Conservation (phyloP, 371 early-diverging fungal species). For the Mortierella polycephala region DNA sequence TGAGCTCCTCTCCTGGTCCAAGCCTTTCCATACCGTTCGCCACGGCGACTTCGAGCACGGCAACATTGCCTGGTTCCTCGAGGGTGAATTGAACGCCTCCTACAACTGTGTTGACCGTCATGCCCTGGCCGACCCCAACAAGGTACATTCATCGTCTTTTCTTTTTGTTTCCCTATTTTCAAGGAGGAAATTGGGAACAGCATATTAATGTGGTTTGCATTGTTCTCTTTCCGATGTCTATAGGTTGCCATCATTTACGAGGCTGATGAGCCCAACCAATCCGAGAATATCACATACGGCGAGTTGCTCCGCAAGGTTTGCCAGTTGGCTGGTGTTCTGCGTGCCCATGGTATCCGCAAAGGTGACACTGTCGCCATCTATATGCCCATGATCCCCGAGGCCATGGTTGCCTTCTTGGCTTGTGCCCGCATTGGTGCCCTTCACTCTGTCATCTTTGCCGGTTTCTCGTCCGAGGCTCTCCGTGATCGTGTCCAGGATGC, state of each 20-base stretch:
- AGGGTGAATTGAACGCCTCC: constrained; percentile 92
- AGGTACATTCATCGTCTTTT: constrained; percentile 45
- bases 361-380: constrained; percentile 96
- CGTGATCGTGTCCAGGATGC: constrained; percentile 88
- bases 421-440: constrained; percentile 94
- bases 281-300: constrained; percentile 83
- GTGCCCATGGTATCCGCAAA: constrained; percentile 83
- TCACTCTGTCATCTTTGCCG: constrained; percentile 95
- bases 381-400: constrained; percentile 98
- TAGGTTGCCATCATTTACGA: constrained; percentile 92
- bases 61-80: constrained; percentile 92
- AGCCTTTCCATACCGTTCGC: constrained; percentile 76
- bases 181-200: not conserved
- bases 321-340: constrained; percentile 85
- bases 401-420: constrained; percentile 92
- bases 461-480: constrained; percentile 91
- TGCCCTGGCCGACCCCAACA: constrained; percentile 75
- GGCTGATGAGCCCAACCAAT: constrained; percentile 85
- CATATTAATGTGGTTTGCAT: not conserved
- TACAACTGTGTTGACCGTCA: constrained; percentile 98
- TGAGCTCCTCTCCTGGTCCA: constrained; percentile 81
- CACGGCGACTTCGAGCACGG: constrained; percentile 77
- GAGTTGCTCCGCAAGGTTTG: constrained; percentile 86
- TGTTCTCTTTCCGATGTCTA: constrained; percentile 42
- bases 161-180: not conserved